These are phyloP conservation scores for Setomelanomma holmii DNA, from an alignment of 2,329 filamentous ascomycete genomes.

Conservation along the genomic window DNA sequence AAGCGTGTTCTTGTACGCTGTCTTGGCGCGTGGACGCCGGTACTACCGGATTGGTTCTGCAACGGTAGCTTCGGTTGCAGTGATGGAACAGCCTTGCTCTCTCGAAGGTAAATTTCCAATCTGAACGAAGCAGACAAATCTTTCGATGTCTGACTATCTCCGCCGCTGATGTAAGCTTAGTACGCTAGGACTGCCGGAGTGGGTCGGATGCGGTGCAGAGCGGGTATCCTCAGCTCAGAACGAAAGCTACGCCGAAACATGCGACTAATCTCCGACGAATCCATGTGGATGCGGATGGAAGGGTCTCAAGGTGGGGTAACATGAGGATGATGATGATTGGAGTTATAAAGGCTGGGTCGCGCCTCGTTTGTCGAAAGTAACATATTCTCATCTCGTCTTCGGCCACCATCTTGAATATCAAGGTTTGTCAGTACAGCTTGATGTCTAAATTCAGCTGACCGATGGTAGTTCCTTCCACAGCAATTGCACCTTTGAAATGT, in stretches of 20 bases:
- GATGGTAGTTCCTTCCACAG: not conserved
- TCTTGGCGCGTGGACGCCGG: too few species aligned
- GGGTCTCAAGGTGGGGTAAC: not conserved
- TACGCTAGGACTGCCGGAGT: not conserved
- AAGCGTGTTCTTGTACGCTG: too few species aligned
- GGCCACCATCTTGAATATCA: too few species aligned
- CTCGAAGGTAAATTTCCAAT: too few species aligned
- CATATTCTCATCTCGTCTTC: too few species aligned
- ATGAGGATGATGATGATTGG: not conserved
- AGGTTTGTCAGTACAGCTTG: not conserved
- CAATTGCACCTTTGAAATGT: constrained; percentile 13
- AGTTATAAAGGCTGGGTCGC: not conserved
- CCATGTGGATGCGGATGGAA: constrained; percentile 12
- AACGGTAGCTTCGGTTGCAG: too few species aligned
- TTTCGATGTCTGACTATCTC: not conserved
- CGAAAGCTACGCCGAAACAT: not conserved
- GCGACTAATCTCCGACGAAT: not conserved
- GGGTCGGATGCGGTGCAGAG: not conserved
- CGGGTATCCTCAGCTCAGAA: not conserved
- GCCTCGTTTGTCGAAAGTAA: not conserved
- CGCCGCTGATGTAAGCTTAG: not conserved
- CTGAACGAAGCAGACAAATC: not conserved
- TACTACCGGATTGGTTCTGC: too few species aligned
- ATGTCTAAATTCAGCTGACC: not conserved
- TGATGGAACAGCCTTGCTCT: too few species aligned